phyloP scores from a whole-genome alignment of 1,284 basidiomycete species.

The Ceratorhiza oryzae-sativae region DNA sequence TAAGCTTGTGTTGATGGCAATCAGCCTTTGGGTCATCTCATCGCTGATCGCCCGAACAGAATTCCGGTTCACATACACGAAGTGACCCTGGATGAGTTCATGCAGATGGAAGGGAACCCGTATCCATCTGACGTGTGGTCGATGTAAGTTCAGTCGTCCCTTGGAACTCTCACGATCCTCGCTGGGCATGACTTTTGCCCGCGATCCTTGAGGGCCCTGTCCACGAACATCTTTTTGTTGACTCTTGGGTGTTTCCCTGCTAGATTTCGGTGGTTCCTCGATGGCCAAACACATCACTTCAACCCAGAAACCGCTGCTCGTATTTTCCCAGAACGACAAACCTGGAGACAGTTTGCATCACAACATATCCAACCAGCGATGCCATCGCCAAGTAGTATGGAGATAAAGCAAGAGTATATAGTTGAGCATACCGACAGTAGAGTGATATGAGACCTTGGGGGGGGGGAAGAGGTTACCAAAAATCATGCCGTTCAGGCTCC shows the following conservation, averaged over 20 bases:
- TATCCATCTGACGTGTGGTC: conserved; percentile 29
- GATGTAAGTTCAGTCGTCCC: conserved; percentile 12
- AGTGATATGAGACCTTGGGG: neutral
- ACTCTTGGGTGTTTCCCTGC: neutral
- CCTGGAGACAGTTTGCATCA: conserved; percentile 20
- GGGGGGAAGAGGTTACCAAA: no score
- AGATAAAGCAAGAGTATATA: conserved; percentile 8
- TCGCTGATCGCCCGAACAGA: neutral
- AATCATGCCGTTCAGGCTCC: neutral
- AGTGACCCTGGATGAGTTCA: conserved; percentile 35
- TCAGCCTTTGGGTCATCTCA: neutral
- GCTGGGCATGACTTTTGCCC: neutral
- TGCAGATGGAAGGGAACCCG: conserved; percentile 14
- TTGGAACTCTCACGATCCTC: neutral
- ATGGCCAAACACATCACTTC: neutral
- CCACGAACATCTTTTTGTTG: neutral
- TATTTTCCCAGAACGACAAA: conserved; percentile 17
- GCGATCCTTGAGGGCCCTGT: neutral
- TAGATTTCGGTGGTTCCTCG: conserved; percentile 27
- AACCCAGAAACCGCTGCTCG: conserved; percentile 9
- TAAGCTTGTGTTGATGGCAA: neutral
- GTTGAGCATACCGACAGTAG: neutral
- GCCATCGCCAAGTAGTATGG: neutral
- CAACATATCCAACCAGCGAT: conserved; percentile 10
- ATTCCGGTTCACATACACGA: conserved; percentile 17